A percentile compares a stretch with the other conserved stretches of the same genome.
Evolutionary conservation across 352 stramenopile species (phyloP).

Genomic region (Phytophthora podocarpi): DNA sequence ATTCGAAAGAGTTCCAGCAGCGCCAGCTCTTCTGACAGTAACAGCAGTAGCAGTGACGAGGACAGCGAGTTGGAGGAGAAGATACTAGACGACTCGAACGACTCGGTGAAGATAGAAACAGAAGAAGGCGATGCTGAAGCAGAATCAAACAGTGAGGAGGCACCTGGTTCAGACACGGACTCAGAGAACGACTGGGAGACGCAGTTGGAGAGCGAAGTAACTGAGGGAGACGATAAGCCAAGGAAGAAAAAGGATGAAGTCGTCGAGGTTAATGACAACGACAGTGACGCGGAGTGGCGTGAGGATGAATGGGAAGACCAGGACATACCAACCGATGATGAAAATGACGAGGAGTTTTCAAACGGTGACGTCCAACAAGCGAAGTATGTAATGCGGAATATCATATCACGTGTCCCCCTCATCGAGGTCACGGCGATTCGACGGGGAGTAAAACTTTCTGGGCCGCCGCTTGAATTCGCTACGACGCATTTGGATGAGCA

Average conservation of each 20-base stretch:
- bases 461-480: conserved; percentile 53
- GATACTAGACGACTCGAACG: not conserved
- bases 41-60: not conserved
- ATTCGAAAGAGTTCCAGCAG: not conserved
- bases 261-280: conserved; percentile 8
- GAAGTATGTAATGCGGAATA: conserved; percentile 32
- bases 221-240: not conserved
- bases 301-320: conserved; percentile 18
- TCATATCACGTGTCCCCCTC: conserved; percentile 35
- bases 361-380: conserved; percentile 27
- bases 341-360: conserved; percentile 13
- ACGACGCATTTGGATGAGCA: conserved; percentile 52
- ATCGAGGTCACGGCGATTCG: conserved; percentile 40
- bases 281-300: conserved; percentile 23
- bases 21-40: not conserved
- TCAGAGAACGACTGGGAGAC: conserved; percentile 15
- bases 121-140: conserved; percentile 1
- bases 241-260: conserved; percentile 12
- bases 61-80: conserved; percentile 11
- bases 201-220: conserved; percentile 7
- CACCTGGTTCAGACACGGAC: conserved; percentile 14
- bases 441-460: conserved; percentile 35
- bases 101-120: not conserved
- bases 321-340: not conserved
- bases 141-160: not conserved